These are phyloP conservation scores for Fusarium euwallaceae DNA, from an alignment of 2,329 filamentous ascomycete species.

Conservation along the genomic window DNA sequence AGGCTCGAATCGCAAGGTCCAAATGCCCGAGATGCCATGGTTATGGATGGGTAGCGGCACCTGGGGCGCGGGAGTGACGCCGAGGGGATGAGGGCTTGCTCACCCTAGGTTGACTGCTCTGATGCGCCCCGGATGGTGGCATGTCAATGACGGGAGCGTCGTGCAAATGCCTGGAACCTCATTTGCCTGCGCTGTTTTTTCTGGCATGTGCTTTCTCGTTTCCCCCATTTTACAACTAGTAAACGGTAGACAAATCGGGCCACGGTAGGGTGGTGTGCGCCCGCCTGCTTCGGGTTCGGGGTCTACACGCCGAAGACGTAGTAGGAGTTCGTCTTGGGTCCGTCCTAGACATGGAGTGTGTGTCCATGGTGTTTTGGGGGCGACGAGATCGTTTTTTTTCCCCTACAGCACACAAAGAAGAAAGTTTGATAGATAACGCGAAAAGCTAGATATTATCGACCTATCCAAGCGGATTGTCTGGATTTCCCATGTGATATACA, in stretches of 20 bases:
- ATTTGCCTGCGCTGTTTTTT: slow-evolving; percentile 44
- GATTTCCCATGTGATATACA: slow-evolving; percentile 31
- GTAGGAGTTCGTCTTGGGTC: slow-evolving; percentile 22
- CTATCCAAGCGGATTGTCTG: background rate
- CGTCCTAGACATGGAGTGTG: background rate
- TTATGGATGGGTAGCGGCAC: slow-evolving; percentile 11
- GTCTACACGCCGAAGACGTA: slow-evolving; percentile 39
- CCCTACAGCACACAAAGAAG: background rate
- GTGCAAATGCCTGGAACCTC: slow-evolving; percentile 41
- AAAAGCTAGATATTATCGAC: background rate
- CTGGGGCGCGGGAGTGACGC: slow-evolving; percentile 32
- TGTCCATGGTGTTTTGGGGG: background rate
- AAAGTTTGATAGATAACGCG: background rate
- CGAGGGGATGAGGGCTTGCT: slow-evolving; percentile 19
- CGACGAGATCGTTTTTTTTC: background rate
- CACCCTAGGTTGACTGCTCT: slow-evolving; percentile 11
- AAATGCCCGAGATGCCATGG: slow-evolving; percentile 1
- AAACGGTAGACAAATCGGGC: slow-evolving; percentile 41
- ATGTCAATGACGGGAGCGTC: slow-evolving; percentile 43
- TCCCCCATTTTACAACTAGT: slow-evolving; percentile 1
- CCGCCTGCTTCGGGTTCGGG: slow-evolving; percentile 34
- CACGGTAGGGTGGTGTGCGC: slow-evolving; percentile 42
- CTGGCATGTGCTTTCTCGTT: slow-evolving; percentile 44
- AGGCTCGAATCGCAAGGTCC: slow-evolving; percentile 5
- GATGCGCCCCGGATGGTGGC: slow-evolving; percentile 34